Evolutionary conservation across 2,329 filamentous ascomycete genomes (phyloP).

Genomic region (Pochonia chlamydosporia): DNA sequence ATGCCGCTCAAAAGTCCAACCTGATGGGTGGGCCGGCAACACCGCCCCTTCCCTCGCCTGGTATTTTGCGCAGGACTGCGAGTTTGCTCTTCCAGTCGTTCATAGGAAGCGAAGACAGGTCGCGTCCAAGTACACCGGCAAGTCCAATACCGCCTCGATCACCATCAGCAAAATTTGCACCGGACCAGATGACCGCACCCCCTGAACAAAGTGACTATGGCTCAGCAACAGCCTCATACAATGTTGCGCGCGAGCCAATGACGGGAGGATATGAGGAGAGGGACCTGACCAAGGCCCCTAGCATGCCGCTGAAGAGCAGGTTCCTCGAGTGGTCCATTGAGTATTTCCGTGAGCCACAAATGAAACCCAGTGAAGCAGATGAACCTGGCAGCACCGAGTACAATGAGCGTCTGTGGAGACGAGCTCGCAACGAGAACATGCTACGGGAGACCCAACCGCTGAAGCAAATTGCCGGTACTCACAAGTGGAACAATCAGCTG

Average conservation of each 20-base stretch:
- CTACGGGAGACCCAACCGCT: slow-evolving; percentile 89
- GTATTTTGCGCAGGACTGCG: slow-evolving; percentile 57
- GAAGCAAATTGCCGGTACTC: slow-evolving; percentile 79
- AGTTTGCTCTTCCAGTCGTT: slow-evolving; percentile 58
- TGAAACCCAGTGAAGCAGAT: slow-evolving; percentile 93
- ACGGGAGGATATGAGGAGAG: slow-evolving; percentile 68
- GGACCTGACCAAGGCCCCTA: slow-evolving; percentile 50
- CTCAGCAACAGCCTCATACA: slow-evolving; percentile 63
- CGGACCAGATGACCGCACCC: slow-evolving; percentile 44
- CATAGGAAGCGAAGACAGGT: slow-evolving; percentile 42
- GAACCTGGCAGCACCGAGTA: slow-evolving; percentile 96
- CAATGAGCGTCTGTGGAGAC: slow-evolving; percentile 88
- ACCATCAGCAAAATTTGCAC: slow-evolving; percentile 30
- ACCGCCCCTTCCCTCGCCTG: slow-evolving; percentile 47
- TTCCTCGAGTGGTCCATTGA: slow-evolving; percentile 96
- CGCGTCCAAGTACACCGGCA: slow-evolving; percentile 26
- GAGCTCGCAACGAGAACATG: slow-evolving; percentile 87
- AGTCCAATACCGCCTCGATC: slow-evolving; percentile 21
- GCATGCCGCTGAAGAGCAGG: slow-evolving; percentile 70
- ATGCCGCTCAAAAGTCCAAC: slow-evolving; percentile 37
- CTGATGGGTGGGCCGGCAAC: slow-evolving; percentile 29
- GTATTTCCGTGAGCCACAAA: slow-evolving; percentile 97
- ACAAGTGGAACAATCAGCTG: slow-evolving; percentile 79
- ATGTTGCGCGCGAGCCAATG: slow-evolving; percentile 70
- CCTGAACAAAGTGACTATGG: slow-evolving; percentile 70